Conservation (phyloP, 441 rosid species). For the Isatis lusitanica region DNA sequence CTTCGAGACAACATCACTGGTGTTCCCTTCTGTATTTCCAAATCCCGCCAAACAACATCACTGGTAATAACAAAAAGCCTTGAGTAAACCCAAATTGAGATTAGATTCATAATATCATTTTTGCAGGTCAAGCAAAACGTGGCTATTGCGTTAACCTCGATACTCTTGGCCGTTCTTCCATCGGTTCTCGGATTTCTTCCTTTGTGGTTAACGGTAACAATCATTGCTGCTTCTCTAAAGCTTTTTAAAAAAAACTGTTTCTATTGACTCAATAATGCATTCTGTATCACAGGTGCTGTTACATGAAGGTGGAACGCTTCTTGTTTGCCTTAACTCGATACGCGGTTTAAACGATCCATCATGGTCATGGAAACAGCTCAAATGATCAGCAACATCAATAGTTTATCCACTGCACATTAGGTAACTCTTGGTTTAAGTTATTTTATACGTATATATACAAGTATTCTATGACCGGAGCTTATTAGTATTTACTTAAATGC, state of each 20-base stretch:
- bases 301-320: slow-evolving; percentile 89
- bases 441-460: not conserved
- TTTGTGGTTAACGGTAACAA: slow-evolving; percentile 77
- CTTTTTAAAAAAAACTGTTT: not conserved
- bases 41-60: slow-evolving; percentile 77
- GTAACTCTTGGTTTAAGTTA: not conserved
- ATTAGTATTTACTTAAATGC: too few relatives aligned
- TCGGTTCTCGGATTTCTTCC: slow-evolving; percentile 84
- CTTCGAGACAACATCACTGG: slow-evolving; percentile 72
- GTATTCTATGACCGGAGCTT: too few relatives aligned
- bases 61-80: slow-evolving; percentile 40
- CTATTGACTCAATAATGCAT: not conserved
- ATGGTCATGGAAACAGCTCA: slow-evolving; percentile 65
- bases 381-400: slow-evolving; percentile 20
- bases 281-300: slow-evolving; percentile 58
- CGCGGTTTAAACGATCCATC: slow-evolving; percentile 72
- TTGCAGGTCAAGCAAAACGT: slow-evolving; percentile 88
- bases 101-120: not conserved
- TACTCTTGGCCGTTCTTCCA: slow-evolving; percentile 74
- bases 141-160: slow-evolving; percentile 66
- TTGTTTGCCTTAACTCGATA: slow-evolving; percentile 76
- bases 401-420: not conserved
- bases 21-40: slow-evolving; percentile 82
- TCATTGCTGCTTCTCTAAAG: not conserved
- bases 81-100: not conserved